Evolutionary conservation across 1,139 yeast species (phyloP).

Genomic region (Yamadazyma sp.): DNA sequence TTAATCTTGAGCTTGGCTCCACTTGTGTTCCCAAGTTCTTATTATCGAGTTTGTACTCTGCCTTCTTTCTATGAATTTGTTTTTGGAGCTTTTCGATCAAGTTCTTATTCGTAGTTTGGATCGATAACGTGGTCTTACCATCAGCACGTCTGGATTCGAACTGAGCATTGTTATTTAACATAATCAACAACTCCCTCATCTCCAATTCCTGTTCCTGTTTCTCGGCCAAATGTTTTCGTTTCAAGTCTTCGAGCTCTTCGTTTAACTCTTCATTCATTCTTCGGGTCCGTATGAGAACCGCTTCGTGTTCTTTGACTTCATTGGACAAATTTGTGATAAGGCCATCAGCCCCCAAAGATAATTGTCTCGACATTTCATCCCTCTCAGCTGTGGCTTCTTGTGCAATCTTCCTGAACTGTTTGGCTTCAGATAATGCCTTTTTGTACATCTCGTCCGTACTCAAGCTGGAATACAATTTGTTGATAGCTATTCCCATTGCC

Average conservation of each 20-base stretch:
- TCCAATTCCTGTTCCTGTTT: slow-evolving; percentile 88
- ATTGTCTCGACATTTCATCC: slow-evolving; percentile 71
- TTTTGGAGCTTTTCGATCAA: slow-evolving; percentile 53
- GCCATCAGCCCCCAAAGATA: slow-evolving; percentile 84
- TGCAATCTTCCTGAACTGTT: slow-evolving; percentile 61
- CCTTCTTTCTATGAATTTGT: slow-evolving; percentile 62
- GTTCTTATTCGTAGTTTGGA: slow-evolving; percentile 43
- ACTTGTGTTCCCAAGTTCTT: slow-evolving; percentile 57
- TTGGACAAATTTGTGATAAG: slow-evolving; percentile 67
- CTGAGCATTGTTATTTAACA: slow-evolving; percentile 49
- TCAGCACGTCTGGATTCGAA: slow-evolving; percentile 28
- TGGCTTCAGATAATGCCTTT: slow-evolving; percentile 72
- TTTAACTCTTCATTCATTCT: slow-evolving; percentile 64
- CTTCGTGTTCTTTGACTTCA: slow-evolving; percentile 74
- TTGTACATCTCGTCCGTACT: slow-evolving; percentile 90
- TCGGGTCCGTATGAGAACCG: slow-evolving; percentile 65
- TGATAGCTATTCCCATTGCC: slow-evolving; percentile 81
- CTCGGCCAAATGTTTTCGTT: slow-evolving; percentile 67
- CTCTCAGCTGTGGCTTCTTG: slow-evolving; percentile 86
- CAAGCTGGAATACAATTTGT: slow-evolving; percentile 71
- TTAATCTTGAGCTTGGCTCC: slow-evolving; percentile 76
- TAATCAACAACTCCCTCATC: slow-evolving; percentile 77
- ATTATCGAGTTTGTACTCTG: slow-evolving; percentile 59
- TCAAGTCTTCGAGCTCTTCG: slow-evolving; percentile 68
- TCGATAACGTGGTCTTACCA: slow-evolving; percentile 39